Evolutionary conservation across 495 filamentous ascomycete species (phyloP).

Genomic region (Aspergillus heteromorphus): DNA sequence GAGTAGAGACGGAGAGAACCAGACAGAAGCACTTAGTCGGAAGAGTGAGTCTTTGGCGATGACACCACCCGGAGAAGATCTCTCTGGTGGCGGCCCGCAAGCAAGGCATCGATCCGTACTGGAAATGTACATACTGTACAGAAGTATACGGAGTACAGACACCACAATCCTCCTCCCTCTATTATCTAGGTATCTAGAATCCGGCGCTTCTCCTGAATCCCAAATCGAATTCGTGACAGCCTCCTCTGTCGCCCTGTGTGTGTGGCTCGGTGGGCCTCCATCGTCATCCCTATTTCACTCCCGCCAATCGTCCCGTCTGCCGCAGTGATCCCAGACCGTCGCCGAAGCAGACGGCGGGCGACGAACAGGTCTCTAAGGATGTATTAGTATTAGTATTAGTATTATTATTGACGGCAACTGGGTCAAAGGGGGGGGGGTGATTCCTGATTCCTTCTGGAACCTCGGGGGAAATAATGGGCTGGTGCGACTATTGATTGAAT

Average conservation of each 20-base stretch:
- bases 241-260: conserved; percentile 18
- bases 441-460: not conserved
- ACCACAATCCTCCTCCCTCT: no score
- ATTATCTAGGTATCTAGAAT: no score
- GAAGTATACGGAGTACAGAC: no score
- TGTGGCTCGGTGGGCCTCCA: conserved; percentile 47
- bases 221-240: no score
- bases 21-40: not conserved
- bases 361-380: not conserved
- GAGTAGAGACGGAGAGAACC: conserved; percentile 1
- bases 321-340: conserved; percentile 13
- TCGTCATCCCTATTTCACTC: conserved; percentile 40
- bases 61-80: not conserved
- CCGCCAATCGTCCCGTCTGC: conserved; percentile 35
- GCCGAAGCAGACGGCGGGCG: conserved; percentile 17
- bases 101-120: no score
- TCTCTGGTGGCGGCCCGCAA: no score
- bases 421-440: not conserved
- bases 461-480: not conserved
- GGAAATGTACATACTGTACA: no score
- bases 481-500: not conserved
- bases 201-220: not conserved
- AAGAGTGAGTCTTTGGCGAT: not conserved
- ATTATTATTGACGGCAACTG: not conserved
- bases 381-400: not conserved